These are phyloP conservation scores for Suillus weaverae DNA, from an alignment of 768 basidiomycete genomes.

Conservation along the genomic window DNA sequence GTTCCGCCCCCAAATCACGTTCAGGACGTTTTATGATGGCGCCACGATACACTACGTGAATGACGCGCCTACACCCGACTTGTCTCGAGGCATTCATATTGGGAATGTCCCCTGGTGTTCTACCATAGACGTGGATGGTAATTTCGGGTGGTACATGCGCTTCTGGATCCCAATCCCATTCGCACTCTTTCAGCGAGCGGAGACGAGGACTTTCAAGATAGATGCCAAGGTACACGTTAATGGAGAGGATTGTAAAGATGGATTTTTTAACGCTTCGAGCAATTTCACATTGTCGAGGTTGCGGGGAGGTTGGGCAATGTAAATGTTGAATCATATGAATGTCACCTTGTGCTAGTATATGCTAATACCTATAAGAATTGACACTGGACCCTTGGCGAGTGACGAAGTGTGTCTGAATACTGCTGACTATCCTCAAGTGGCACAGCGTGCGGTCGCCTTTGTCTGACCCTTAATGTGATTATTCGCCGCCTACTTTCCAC, in stretches of 20 bases:
- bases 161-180: slow-evolving; percentile 44
- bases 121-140: not conserved
- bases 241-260: slow-evolving; percentile 11
- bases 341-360: not conserved
- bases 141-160: slow-evolving; percentile 27
- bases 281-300: slow-evolving; percentile 47
- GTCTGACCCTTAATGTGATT: too few relatives aligned
- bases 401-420: not conserved
- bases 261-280: slow-evolving; percentile 20
- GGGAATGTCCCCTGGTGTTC: slow-evolving; percentile 15
- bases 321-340: not conserved
- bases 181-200: slow-evolving; percentile 45
- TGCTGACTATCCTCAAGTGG: not conserved
- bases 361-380: not conserved
- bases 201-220: slow-evolving; percentile 45
- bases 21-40: not conserved
- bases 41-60: slow-evolving; percentile 8
- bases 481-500: too few relatives aligned
- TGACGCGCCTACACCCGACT: not conserved
- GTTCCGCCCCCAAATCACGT: not conserved
- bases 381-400: not conserved
- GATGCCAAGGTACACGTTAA: slow-evolving; percentile 38
- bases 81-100: slow-evolving; percentile 21
- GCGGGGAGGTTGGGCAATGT: slow-evolving; percentile 16
- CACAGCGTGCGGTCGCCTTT: not conserved